phyloP scores from a whole-genome alignment of 2,329 filamentous ascomycete genomes.

The Fusarium sp. region DNA sequence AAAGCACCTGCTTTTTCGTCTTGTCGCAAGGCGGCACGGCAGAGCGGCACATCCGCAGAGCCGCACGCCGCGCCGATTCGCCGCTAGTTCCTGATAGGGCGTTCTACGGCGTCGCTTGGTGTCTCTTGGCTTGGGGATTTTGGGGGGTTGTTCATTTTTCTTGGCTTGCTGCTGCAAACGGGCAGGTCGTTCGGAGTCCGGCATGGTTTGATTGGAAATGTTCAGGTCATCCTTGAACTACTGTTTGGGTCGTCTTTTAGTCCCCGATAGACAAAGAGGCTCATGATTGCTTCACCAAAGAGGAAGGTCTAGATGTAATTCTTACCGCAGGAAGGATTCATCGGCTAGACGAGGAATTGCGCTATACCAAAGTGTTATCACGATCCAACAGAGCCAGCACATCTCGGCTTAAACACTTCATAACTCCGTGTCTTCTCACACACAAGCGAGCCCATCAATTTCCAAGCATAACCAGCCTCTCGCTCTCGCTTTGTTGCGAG shows the following conservation, averaged over 20 bases:
- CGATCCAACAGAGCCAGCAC: neutral
- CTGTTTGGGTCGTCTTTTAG: neutral
- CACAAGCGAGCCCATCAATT: neutral
- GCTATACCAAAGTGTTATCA: neutral
- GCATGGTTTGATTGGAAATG: neutral
- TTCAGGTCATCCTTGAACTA: neutral
- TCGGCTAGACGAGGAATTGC: neutral
- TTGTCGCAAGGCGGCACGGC: neutral
- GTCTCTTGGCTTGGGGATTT: neutral
- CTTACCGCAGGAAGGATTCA: neutral
- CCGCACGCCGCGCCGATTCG: constrained; percentile 9
- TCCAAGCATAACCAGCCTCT: neutral
- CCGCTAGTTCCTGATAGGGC: neutral
- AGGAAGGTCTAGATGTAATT: neutral
- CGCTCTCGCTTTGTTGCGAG: neutral
- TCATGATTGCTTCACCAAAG: neutral
- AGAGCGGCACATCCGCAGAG: constrained; percentile 15
- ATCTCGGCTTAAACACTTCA: neutral
- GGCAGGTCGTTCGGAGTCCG: constrained; percentile 11
- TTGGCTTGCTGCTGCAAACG: neutral
- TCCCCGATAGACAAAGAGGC: neutral
- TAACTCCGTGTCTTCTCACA: neutral
- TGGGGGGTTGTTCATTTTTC: neutral
- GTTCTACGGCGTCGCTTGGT: neutral
- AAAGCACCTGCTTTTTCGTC: neutral